Evolutionary conservation across 768 basidiomycete genomes (phyloP).

Genomic region (Plicaturopsis crispa): DNA sequence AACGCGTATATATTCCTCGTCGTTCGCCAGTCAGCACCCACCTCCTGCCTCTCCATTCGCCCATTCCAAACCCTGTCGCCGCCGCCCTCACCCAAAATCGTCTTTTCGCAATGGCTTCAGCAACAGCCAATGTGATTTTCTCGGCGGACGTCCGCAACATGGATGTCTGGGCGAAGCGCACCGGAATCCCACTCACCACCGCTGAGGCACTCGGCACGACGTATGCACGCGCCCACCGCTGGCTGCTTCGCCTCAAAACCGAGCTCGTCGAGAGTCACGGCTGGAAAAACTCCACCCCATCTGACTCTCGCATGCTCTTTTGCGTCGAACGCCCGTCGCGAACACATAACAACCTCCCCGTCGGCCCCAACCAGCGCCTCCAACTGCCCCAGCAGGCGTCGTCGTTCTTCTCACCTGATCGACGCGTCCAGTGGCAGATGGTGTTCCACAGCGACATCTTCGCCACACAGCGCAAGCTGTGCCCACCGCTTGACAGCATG

Average conservation of each 20-base stretch:
- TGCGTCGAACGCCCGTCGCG: conserved; percentile 74
- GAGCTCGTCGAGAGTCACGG: conserved; percentile 62
- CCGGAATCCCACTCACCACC: conserved; percentile 74
- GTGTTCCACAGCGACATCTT: conserved; percentile 78
- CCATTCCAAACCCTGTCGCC: conserved; percentile 27
- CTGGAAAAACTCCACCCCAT: conserved; percentile 54
- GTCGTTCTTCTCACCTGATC: conserved; percentile 80
- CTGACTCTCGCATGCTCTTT: conserved; percentile 70
- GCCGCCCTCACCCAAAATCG: conserved; percentile 21
- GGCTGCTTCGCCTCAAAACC: conserved; percentile 56
- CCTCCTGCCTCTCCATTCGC: neutral
- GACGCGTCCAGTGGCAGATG: conserved; percentile 86
- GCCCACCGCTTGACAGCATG: conserved; percentile 64
- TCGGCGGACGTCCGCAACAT: conserved; percentile 75
- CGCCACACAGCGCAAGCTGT: conserved; percentile 61
- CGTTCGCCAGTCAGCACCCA: too few species aligned
- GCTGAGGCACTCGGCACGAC: conserved; percentile 76
- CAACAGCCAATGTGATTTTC: conserved; percentile 68
- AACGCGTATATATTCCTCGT: too few species aligned
- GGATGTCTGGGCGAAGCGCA: conserved; percentile 77
- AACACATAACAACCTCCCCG: conserved; percentile 67
- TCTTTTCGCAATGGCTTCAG: too few species aligned
- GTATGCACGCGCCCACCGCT: conserved; percentile 75
- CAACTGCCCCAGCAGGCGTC: conserved; percentile 74
- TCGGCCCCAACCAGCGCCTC: conserved; percentile 64